Evolutionary conservation across 352 stramenopile genomes (phyloP), one percentile per base, ranked within the genome.

Genomic region (Phytophthora kernoviae): DNA sequence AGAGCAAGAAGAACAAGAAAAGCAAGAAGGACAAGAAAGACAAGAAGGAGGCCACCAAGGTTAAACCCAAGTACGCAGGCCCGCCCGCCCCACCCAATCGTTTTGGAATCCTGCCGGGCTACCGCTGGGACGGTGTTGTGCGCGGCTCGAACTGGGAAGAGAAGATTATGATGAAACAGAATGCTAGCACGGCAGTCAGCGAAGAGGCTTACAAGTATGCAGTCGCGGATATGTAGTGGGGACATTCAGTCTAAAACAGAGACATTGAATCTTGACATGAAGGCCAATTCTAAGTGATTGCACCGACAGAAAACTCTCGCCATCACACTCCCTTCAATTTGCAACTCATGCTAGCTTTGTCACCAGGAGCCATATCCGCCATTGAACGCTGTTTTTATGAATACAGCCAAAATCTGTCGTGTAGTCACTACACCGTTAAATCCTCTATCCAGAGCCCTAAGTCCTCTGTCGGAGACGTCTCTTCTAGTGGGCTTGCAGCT

Each of bases 61-160:
- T 1, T 18, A 91, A 91, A 37, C 83, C 79, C 0, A 85, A 81
- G 47, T 94, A 94, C 52, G 55, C 78, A 0, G 85, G 85, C 3
- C 85, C 85, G 11, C 80, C 79, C n/a, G 80, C 86, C 15, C 83
- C 81, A 21, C 73, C 81, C 24, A 94, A 94, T 50, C 84, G 86
- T 24, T 97, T 98, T 64, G 80, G 84, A 40, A 98, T 99, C 48
- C 52, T 68, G 22, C 97, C 97, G 21, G 97, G 97, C 18, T 99
- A 99, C 76, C 87, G 97, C n/a, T 99, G 97, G 97, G 97, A 99
- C 73, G 97, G 96, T 26, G 88, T 98, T 43, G 96, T 99, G 62
- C 85, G 97, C 14, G 91, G 97, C 24, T 99, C 97, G 54, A 94
- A 91, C 21, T 99, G 97, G 83, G 97, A 99, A 58, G 89, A 97